Base-by-base conservation (phyloP, 768 basidiomycete genomes). In the Agrocybe chaxingu region DNA sequence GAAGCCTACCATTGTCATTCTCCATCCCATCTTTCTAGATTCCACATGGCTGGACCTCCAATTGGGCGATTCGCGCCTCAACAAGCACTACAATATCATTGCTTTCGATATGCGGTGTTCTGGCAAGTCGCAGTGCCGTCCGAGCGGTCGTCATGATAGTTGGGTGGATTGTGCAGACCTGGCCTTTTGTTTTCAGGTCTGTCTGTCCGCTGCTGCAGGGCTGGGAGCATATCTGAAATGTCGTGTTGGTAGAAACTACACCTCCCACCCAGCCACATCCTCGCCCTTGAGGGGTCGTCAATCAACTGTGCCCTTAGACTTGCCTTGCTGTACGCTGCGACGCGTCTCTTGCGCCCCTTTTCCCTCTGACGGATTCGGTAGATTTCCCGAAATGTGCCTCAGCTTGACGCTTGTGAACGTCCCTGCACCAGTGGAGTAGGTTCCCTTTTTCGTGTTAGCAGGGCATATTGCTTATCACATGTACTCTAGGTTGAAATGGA, bases 121-220 rank as follows among this genome's bases (percentile, higher is more conserved):
- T 24, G 89, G 89, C 10, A 75, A 71, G 63, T 85, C 85, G 3
- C 63, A 65, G 2, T 76, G 70, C 53, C 74, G 80, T 47, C 78
- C 76, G 3, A 80, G 68, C 43, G 78, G 76, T 7, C 69, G 71
- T 41, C 82, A 85, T 59, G 89, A 92, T 66, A 78, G 75, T 51
- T 92, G 87, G 81, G 87, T 89, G 6, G 81, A 87, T 37, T 86
- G 88, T 1, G 89, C 87, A 33, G 89, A 91, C 70, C 59, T 91
- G 34, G 89, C 85, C 3, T 73, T 78, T 11, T 82, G 79, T 45
- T 78, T 79, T 56, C 78, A 81, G 66, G 87, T 70, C 45, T 40
- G 16, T 38, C 50, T 18, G 1, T 19, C 39, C 12, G 18, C 29
- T 42, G 16, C 18, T 44, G 8, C 16, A 29, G 10, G 3, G 19